Base-by-base conservation (phyloP, 2,329 filamentous ascomycete species). In the Davidsoniella neocaledoniae region DNA sequence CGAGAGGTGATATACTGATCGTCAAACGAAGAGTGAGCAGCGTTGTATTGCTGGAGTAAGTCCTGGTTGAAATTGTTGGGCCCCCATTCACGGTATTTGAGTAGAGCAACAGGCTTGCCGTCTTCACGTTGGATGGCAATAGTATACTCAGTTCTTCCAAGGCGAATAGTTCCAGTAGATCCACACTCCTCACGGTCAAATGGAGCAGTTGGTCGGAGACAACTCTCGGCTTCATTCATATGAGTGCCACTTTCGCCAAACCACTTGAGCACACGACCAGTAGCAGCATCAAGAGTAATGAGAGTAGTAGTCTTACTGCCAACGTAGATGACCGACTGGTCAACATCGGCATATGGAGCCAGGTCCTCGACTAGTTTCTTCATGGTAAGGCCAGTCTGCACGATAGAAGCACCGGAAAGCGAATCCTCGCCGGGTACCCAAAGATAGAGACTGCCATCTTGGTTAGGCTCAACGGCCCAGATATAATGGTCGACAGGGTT, bases 21-120 rank as follows among this genome's bases (percentile, higher is more conserved):
- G 62, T 96, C 88, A 61, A 88, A 81, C 0, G 87, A 86, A 9
- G 71, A 67, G 12, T 74, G 75, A 14, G 48, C 43, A 37, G 48
- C 45, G 36, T 51, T 43, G 59, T 96, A 91, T 60, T 96, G 86
- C 46, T 76, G 76, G 58, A 86, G 80, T 5, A 98, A 76, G 61
- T 98, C 91, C 55, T 77, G 77, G 63, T 98, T 90, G 54, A 81
- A 84, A 53, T 83, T 93, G 63, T 98, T 98, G 12, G 88, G 85
- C 0, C 79, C 81, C 91, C 91, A 98, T 63, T 98, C 91, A 9
- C 86, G 83, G 61, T 93, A 98, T 56, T 79, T 88, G 57, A 98
- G 76, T 0, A 86, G 94, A 59, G 87, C 94, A 54, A 98, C 82
- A 6, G 78, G 76, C 53, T 81, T 76, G 1, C 82, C 81, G 56